Percentiles rank a stretch among this genome's conserved stretches.
Conservation (phyloP, 768 basidiomycete species). For the Macrolepiota albuminosa region DNA sequence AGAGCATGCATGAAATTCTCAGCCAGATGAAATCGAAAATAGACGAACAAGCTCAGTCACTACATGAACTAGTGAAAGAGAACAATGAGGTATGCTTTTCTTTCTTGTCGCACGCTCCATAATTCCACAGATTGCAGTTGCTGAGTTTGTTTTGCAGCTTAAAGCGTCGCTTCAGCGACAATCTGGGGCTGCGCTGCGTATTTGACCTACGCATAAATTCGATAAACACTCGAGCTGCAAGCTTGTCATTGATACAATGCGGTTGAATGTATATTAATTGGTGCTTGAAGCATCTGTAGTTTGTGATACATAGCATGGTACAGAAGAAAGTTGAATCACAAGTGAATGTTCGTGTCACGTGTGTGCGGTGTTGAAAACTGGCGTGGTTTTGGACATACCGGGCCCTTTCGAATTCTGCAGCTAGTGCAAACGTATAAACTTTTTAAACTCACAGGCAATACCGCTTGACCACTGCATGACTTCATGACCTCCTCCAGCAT, state of each 20-base stretch:
- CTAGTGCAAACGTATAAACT: neutral
- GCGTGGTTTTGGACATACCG: conserved; percentile 3
- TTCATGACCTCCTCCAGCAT: neutral
- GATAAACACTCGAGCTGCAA: neutral
- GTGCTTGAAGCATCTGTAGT: neutral
- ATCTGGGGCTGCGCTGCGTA: neutral
- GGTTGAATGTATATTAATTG: neutral
- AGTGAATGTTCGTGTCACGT: conserved; percentile 10
- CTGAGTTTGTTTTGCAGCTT: conserved; percentile 17
- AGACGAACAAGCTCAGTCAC: conserved; percentile 40
- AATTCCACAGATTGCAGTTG: neutral
- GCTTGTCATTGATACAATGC: neutral
- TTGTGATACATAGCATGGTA: neutral
- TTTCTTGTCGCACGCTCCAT: neutral
- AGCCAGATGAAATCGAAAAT: conserved; percentile 44
- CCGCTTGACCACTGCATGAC: neutral
- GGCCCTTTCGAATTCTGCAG: neutral
- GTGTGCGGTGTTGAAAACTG: conserved; percentile 14
- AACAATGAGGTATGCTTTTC: conserved; percentile 35
- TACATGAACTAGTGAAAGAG: conserved; percentile 39
- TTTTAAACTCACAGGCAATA: neutral
- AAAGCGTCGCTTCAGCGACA: conserved; percentile 20
- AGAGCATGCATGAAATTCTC: conserved; percentile 25
- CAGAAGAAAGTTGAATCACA: neutral
- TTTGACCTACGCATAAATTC: neutral